Evolutionary conservation across 495 filamentous ascomycete species (phyloP), one percentile per base, ranked within the genome.

Genomic region (Tricharina praecox): DNA sequence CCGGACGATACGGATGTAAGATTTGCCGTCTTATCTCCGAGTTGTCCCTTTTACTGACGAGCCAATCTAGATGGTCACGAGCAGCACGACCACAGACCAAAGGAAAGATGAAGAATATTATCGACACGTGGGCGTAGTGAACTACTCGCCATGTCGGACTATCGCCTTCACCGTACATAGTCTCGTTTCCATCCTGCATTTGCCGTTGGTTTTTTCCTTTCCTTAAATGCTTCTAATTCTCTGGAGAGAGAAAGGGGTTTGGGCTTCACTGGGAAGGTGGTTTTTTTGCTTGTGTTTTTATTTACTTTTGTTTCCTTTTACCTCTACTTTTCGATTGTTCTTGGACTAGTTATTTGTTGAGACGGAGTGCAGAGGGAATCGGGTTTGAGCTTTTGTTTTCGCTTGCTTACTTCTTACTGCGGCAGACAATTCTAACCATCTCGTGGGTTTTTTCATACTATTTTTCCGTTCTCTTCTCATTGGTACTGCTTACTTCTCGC

Each of bases 1-100:
- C 56, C 65, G 67, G 34, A 76, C 74, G 56, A 78, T 96, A 45
- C 77, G 82, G 62, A 93, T 97, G 87, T 93, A 70, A 63, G 77
- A 55, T 50, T 18, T 40, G 25, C 11, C 10, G 40, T 24, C 18
- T n/a, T 10, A 33, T 34, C 23, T 9, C 23, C 25, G 33, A 13
- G 9, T 19, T 7, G 21, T 33, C n/a, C 16, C 34, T 9, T 40
- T 26, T n/a, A 21, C 24, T 16, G 28, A 34, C 28, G 10, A n/a
- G 24, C 9, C 21, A 18, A 11, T 37, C 34, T 37, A 60, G 57
- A 60, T 60, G 57, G 57, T 60, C 57, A 38, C 56, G 53, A 60
- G 51, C 56, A 13, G 48, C 55, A 26, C 55, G 56, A 16, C 45
- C 51, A 9, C 56, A 60, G 23, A 35, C 50, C 13, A 60, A 60